Evolutionary conservation across 2,329 filamentous ascomycete species (phyloP), one percentile per base, ranked within the genome.

Genomic region (Aaosphaeria pasadenensis): DNA sequence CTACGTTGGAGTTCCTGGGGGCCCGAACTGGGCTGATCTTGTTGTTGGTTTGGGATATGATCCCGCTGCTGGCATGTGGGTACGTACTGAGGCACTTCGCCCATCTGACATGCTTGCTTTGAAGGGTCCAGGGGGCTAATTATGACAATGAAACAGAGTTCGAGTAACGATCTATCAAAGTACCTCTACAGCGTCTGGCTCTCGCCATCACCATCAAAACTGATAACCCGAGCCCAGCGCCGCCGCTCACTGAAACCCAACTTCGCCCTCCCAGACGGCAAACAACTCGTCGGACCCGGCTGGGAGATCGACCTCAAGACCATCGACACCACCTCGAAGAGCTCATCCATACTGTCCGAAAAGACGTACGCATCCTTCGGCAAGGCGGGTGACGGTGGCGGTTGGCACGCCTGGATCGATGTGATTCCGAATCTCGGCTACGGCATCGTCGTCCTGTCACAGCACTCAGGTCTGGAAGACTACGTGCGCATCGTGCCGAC

Each of bases 351-450:
- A 24, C 17, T 24, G 17, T 13, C 33, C 13, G 33, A 36, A 13
- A 64, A 63, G 32, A 57, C 55, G 2, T 65, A 66, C 47, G 52
- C 47, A 13, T 45, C 58, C 36, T 67, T 62, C 47, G 64, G 64
- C 7, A 67, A 67, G 39, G 58, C 62, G n/a, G 64, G 64, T 2
- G 57, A 64, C 38, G 64, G 58, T 9, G 63, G 63, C 28, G 63
- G 63, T n/a, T 67, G 55, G 57, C 60, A 60, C 43, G 54, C 56
- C 2, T 66, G 62, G 61, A 58, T 67, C 6, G 64, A 67, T 30
- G 50, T 56, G 1, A 55, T 66, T 24, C 62, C 64, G 9, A 61
- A 60, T 41, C 50, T 66, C 1, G 64, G 64, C 5, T 67, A 66
- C 39, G 64, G 64, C 1, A 45, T 64, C 24, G 53, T 64, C 6